A percentile compares a stretch with the other conserved stretches of the same genome.
Evolutionary conservation across 495 filamentous ascomycete species (phyloP).

Genomic region (Neurospora intermedia): DNA sequence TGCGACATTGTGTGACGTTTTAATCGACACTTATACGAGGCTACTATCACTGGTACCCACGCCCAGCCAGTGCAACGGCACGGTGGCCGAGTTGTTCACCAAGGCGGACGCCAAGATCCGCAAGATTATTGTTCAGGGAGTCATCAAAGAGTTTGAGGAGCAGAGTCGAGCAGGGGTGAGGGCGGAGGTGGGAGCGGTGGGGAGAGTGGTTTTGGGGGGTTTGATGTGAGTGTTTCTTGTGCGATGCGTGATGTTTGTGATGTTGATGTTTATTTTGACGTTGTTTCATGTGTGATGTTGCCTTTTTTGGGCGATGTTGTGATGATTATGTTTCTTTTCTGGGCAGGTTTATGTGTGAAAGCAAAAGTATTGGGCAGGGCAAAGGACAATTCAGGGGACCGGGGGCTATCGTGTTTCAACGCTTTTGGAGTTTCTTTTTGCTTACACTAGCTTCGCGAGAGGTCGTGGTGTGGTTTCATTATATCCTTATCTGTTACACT

Average conservation of each 20-base stretch:
- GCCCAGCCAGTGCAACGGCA: conserved; percentile 48
- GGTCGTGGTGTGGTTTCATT: not conserved
- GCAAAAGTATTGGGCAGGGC: not conserved
- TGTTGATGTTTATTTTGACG: not conserved
- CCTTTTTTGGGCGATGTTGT: not conserved
- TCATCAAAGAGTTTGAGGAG: conserved; percentile 91
- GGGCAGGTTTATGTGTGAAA: not conserved
- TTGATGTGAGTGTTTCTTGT: conserved; percentile 48
- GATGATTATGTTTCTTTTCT: not conserved
- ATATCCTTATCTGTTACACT: not conserved
- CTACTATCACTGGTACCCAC: conserved; percentile 61
- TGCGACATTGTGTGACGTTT: conserved; percentile 88
- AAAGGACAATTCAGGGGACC: not conserved
- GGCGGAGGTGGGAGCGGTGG: conserved; percentile 70
- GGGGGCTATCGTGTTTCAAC: not conserved
- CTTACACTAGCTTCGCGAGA: not conserved
- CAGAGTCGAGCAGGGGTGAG: conserved; percentile 60
- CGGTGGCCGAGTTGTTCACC: conserved; percentile 68
- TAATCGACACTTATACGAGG: conserved; percentile 84
- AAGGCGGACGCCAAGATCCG: conserved; percentile 80
- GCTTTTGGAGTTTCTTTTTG: not conserved
- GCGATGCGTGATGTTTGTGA: not conserved
- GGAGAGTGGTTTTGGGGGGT: conserved; percentile 81
- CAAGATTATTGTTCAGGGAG: conserved; percentile 74
- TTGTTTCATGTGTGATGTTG: not conserved